Evolutionary conservation across 805 yeast species (phyloP).

Genomic region (Saccharomycopsis sp.): DNA sequence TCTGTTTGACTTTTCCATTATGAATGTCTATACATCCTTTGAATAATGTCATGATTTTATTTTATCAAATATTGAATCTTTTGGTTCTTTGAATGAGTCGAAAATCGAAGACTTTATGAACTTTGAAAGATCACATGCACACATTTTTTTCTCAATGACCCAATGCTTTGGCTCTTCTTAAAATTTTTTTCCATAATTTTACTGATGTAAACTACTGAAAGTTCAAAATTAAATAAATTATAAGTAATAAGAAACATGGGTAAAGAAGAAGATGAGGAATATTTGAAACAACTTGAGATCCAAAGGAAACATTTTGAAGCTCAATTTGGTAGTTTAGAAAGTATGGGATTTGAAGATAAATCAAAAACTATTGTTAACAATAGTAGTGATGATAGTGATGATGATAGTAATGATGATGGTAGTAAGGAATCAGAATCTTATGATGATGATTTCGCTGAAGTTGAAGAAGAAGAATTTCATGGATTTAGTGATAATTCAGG

Average conservation of each 20-base stretch:
- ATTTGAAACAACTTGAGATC: conserved; percentile 26
- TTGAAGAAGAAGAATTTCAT: conserved; percentile 18
- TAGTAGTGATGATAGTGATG: background rate
- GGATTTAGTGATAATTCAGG: conserved; percentile 21
- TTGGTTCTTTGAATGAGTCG: too few relatives aligned
- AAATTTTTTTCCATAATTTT: too few relatives aligned
- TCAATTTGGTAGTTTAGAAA: conserved; percentile 50
- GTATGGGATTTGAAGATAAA: conserved; percentile 41
- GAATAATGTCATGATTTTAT: conserved; percentile 64
- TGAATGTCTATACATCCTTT: conserved; percentile 95
- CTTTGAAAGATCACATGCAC: too few relatives aligned
- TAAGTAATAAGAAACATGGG: too few relatives aligned
- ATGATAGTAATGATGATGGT: conserved; percentile 1
- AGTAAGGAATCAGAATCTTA: conserved; percentile 3
- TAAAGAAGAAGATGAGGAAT: too few relatives aligned
- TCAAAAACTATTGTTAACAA: conserved; percentile 21
- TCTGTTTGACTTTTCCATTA: conserved; percentile 90
- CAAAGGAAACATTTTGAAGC: conserved; percentile 53
- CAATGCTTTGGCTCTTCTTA: too few relatives aligned
- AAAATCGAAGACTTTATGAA: too few relatives aligned
- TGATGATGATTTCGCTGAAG: conserved; percentile 6
- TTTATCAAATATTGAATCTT: too few relatives aligned
- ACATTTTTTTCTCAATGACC: too few relatives aligned
- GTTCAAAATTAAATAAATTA: too few relatives aligned
- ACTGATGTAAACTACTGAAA: too few relatives aligned